Evolutionary conservation across 495 filamentous ascomycete genomes (phyloP).

Genomic region (Xylaria telfairii): DNA sequence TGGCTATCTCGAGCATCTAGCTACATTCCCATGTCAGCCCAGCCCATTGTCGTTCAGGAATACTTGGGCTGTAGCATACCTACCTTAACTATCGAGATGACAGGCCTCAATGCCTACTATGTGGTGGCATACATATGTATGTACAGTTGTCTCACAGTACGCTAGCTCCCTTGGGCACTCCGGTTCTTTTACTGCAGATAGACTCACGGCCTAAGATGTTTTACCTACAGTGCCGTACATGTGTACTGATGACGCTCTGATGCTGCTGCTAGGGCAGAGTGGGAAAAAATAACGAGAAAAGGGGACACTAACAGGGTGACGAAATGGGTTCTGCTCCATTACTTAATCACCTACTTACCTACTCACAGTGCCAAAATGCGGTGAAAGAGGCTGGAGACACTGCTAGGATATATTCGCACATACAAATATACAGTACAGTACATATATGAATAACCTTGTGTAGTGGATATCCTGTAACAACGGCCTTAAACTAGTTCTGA

Average conservation of each 20-base stretch:
- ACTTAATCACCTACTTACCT: not conserved
- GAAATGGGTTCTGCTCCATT: not conserved
- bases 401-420: no score
- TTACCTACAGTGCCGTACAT: not conserved
- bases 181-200: not conserved
- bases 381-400: not conserved
- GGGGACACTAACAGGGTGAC: not conserved
- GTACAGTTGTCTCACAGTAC: constrained; percentile 8
- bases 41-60: not conserved
- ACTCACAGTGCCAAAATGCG: not conserved
- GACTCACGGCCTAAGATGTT: not conserved
- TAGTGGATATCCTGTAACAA: constrained; percentile 6
- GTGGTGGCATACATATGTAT: not conserved
- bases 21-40: not conserved
- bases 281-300: not conserved
- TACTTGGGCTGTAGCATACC: not conserved
- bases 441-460: no score
- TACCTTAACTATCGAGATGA: constrained; percentile 6
- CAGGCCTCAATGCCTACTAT: not conserved
- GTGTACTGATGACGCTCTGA: no score
- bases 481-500: constrained; percentile 1
- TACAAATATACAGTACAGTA: no score
- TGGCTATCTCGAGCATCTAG: not conserved
- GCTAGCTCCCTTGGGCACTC: constrained; percentile 10
- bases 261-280: not conserved